Evolutionary conservation across 2,329 filamentous ascomycete genomes (phyloP).

Genomic region (Epichloe glyceriae): DNA sequence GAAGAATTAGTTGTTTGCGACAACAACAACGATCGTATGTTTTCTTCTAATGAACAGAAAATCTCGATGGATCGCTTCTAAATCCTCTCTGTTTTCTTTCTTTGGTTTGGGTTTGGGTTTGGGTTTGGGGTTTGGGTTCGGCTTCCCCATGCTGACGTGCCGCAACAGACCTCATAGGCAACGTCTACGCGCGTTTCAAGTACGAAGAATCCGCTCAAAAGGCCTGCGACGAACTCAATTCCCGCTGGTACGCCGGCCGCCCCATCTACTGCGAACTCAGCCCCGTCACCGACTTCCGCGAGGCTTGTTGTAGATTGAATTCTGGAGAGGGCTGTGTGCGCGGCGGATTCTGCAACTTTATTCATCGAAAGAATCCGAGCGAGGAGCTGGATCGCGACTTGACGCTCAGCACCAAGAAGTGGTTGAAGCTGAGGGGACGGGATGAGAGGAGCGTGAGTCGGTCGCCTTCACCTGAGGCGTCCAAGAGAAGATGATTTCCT

Average conservation of each 20-base stretch:
- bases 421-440: constrained; percentile 71
- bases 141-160: constrained; percentile 12
- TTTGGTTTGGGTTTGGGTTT: too few relatives aligned
- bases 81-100: too few relatives aligned
- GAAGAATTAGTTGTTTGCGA: constrained; percentile 98
- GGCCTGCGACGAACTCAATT: constrained; percentile 89
- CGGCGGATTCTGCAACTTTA: constrained; percentile 98
- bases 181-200: constrained; percentile 99
- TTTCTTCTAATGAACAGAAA: background rate
- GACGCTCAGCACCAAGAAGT: constrained; percentile 86
- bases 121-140: too few relatives aligned
- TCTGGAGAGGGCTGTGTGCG: constrained; percentile 89
- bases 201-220: constrained; percentile 94
- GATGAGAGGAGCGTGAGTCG: constrained; percentile 72
- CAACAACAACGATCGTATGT: constrained; percentile 94
- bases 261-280: constrained; percentile 97
- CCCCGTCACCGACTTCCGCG: constrained; percentile 94
- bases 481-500: constrained; percentile 42
- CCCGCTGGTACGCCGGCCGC: constrained; percentile 89
- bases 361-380: constrained; percentile 89
- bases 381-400: constrained; percentile 82
- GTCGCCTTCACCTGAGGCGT: constrained; percentile 78
- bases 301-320: constrained; percentile 92
- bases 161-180: constrained; percentile 73
- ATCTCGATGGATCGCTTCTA: too few relatives aligned